Base-by-base conservation (phyloP, 306 rosid genomes). In the Spatholobus suberectus region DNA sequence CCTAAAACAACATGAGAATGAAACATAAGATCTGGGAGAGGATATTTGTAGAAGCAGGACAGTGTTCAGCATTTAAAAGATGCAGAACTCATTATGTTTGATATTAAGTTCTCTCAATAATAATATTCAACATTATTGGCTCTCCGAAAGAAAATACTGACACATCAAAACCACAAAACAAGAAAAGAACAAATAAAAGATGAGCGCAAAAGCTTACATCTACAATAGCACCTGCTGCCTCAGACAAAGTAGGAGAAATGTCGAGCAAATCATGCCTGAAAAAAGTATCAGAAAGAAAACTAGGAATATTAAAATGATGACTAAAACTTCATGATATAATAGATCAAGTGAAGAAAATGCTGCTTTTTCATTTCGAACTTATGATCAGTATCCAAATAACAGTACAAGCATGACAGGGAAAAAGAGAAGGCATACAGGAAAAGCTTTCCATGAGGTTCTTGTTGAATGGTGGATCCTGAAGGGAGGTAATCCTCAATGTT, bases 191-290 rank as follows among this genome's bases (percentile, higher is more conserved):
- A 15, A 44, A 82, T 18, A 46, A 51, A 66, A 69, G 2, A 41
- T 18, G 46, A 32, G 34, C 13, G 41, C 15, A 24, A 41, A 61
- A 46, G 57, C 91, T 88, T 82, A 96, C 99, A 87, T 96, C 97
- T 58, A 96, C 93, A 78, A 96, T 96, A 79, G 98, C 99, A 67
- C 98, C 99, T 18, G 99, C 98, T 18, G 98, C 98, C 86, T 92
- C 98, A 6, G 98, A 88, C 12, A 96, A 87, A 32, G 94, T 81
- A n/a, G 98, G 98, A 21, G 99, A 92, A 61, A 96, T 93, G 72
- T 93, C 90, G 40, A 93, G 96, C 85, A 96, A 92, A 87, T 96
- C 98, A 71, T 90, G 90, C 86, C 99, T 96, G 89, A 63, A 79
- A 87, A 46, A 70, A 63, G 66, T 23, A 23, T 23, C 29, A 52